These are phyloP conservation scores for Solanum ossicruentum DNA, from an alignment of 257 asterid genomes.

Conservation along the genomic window DNA sequence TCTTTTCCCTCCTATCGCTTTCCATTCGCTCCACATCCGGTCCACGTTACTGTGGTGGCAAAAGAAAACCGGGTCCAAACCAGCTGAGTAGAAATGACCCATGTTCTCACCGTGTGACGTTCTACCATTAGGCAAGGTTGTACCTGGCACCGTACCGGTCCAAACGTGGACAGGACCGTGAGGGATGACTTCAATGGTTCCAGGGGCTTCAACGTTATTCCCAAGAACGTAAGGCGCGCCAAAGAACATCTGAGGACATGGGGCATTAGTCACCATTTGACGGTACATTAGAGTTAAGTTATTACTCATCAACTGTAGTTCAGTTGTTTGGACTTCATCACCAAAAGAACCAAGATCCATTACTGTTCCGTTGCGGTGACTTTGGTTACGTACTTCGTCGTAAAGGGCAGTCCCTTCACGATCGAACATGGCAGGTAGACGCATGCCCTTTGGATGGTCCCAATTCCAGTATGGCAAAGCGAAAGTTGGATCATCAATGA, in stretches of 20 bases:
- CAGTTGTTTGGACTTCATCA: background rate
- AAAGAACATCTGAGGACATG: background rate
- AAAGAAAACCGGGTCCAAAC: constrained; percentile 1
- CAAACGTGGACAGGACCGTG: background rate
- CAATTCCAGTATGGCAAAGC: background rate
- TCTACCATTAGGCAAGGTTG: background rate
- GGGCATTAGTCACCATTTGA: constrained; percentile 1
- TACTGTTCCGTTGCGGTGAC: background rate
- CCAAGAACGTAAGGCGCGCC: background rate
- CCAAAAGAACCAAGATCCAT: background rate
- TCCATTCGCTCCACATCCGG: background rate
- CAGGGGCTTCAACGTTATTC: background rate
- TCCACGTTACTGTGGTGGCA: constrained; percentile 7
- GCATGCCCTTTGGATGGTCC: constrained; percentile 7
- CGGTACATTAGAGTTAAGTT: constrained; percentile 3
- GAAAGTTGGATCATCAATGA: constrained; percentile 7
- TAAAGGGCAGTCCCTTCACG: background rate
- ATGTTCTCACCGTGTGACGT: background rate
- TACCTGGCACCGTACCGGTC: background rate
- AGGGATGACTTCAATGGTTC: background rate
- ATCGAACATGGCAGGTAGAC: background rate
- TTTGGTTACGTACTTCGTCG: background rate
- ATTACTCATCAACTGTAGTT: background rate
- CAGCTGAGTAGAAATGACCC: background rate
- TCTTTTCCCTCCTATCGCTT: background rate